These are phyloP conservation scores for Sporisorium iseilematis-ciliati DNA, from an alignment of 1,284 basidiomycete species.

Conservation along the genomic window DNA sequence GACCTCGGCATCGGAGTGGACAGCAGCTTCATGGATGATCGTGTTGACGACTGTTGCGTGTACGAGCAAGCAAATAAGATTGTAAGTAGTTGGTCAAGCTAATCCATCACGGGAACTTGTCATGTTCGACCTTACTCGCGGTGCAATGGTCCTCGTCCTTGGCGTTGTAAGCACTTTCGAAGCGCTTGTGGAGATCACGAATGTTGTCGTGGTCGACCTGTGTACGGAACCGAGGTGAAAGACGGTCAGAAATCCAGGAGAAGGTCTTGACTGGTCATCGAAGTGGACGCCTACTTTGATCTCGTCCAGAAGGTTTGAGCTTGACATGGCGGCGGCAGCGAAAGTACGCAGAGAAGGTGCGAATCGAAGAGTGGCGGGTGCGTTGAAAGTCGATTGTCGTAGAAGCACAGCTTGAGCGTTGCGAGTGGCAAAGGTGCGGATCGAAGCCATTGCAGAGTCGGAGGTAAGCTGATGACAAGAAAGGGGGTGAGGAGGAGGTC, in stretches of 20 bases:
- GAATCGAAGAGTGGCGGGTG: background rate
- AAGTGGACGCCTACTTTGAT: constrained; percentile 28
- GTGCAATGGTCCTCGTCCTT: constrained; percentile 36
- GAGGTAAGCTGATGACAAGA: background rate
- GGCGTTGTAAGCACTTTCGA: constrained; percentile 20
- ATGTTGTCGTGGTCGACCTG: constrained; percentile 58
- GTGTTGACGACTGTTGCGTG: constrained; percentile 27
- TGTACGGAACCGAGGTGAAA: background rate
- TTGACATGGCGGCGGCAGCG: constrained; percentile 22
- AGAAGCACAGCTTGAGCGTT: constrained; percentile 3
- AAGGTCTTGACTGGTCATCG: background rate
- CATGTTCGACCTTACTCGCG: background rate
- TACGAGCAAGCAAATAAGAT: too few relatives aligned
- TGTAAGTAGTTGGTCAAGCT: too few relatives aligned
- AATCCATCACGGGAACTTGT: too few relatives aligned
- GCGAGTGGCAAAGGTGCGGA: constrained; percentile 16
- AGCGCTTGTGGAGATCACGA: constrained; percentile 44
- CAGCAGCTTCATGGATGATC: constrained; percentile 33
- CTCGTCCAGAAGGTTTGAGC: constrained; percentile 21
- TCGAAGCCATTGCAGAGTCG: constrained; percentile 12
- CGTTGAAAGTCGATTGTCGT: background rate
- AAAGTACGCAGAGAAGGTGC: constrained; percentile 7
- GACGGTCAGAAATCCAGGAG: background rate
- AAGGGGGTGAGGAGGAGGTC: background rate
- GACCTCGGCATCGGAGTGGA: constrained; percentile 40